Evolutionary conservation across 805 yeast genomes (phyloP).

Genomic region (Metschnikowia kofuensis): DNA sequence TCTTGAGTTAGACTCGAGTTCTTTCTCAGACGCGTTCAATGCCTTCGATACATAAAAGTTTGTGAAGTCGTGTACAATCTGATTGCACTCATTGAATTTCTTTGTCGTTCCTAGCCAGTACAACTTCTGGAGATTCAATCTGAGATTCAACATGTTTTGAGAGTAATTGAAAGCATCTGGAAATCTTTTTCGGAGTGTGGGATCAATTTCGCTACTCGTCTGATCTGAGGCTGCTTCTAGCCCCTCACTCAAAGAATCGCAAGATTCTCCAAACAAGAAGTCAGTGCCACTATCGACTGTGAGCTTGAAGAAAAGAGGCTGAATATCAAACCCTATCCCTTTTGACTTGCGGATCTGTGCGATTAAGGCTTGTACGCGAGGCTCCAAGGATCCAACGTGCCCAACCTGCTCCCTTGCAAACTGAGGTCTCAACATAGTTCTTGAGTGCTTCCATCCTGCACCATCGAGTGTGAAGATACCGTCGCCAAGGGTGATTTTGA

Average conservation of each 20-base stretch:
- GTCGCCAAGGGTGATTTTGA: slow-evolving; percentile 23
- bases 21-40: slow-evolving; percentile 28
- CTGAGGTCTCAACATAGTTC: slow-evolving; percentile 29
- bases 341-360: slow-evolving; percentile 14
- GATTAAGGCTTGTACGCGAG: slow-evolving; percentile 19
- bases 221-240: background rate
- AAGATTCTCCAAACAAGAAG: slow-evolving; percentile 18
- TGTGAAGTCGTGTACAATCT: slow-evolving; percentile 14
- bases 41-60: slow-evolving; percentile 40
- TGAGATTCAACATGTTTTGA: slow-evolving; percentile 11
- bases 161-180: slow-evolving; percentile 16
- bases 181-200: slow-evolving; percentile 9
- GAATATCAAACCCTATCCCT: slow-evolving; percentile 14
- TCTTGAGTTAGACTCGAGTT: slow-evolving; percentile 27
- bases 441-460: slow-evolving; percentile 27
- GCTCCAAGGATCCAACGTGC: slow-evolving; percentile 26
- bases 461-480: slow-evolving; percentile 30
- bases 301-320: slow-evolving; percentile 16
- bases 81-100: slow-evolving; percentile 14
- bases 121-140: slow-evolving; percentile 14
- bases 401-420: slow-evolving; percentile 28
- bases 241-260: slow-evolving; percentile 16
- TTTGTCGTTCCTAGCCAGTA: slow-evolving; percentile 11
- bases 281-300: slow-evolving; percentile 19
- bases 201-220: slow-evolving; percentile 6